These are phyloP conservation scores for Pseudisothecium myosuroides DNA, from an alignment of 225 moss, liverwort and hornwort species.

Conservation along the genomic window DNA sequence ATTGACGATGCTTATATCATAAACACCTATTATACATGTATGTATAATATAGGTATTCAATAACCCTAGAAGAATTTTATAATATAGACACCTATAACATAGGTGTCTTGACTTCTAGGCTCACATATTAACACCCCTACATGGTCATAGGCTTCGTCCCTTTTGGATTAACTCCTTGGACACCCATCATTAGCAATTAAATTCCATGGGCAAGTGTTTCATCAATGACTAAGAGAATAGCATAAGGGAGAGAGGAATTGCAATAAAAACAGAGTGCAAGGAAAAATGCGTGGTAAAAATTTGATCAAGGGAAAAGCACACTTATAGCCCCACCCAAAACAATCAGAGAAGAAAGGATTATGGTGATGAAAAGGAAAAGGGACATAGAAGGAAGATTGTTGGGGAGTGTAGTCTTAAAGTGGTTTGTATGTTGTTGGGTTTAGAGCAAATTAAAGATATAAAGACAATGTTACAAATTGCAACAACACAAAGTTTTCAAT, in stretches of 20 bases:
- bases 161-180: rapidly evolving
- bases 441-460: not conserved
- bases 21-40: not conserved
- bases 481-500: not conserved
- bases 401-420: rapidly evolving
- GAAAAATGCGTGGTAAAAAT: rapidly evolving
- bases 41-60: rapidly evolving
- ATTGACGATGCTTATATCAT: not conserved
- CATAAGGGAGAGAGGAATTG: rapidly evolving
- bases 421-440: rapidly evolving
- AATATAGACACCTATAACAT: not conserved
- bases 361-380: not conserved
- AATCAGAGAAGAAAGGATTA: not conserved
- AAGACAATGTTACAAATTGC: not conserved
- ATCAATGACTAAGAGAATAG: not conserved
- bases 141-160: rapidly evolving
- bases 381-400: not conserved
- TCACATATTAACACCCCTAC: not conserved
- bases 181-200: rapidly evolving
- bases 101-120: rapidly evolving
- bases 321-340: rapidly evolving
- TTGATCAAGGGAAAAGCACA: not conserved
- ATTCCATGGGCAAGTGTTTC: rapidly evolving
- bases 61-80: not conserved
- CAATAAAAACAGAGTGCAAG: rapidly evolving